phyloP scores from a whole-genome alignment of 345 rosid species.

The Cochlearia excelsa region DNA sequence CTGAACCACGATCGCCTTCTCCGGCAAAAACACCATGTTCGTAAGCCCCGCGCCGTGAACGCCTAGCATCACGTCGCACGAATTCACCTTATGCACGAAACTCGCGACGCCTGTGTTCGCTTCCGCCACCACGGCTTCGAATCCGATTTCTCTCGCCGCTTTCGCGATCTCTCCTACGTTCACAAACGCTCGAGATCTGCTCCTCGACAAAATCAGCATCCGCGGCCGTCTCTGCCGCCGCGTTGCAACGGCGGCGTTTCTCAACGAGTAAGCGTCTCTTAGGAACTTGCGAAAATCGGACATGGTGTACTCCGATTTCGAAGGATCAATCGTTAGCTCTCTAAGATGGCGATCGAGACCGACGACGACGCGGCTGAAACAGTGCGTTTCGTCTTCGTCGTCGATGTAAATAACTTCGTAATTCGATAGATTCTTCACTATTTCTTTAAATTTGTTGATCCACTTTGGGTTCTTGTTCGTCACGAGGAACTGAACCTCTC shows the following conservation, averaged over 20 bases:
- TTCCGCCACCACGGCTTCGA: slow-evolving; percentile 50
- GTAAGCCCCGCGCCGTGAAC: slow-evolving; percentile 88
- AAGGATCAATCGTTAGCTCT: slow-evolving; percentile 60
- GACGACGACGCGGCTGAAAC: slow-evolving; percentile 50
- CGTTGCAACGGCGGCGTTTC: slow-evolving; percentile 37
- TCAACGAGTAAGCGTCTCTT: slow-evolving; percentile 49
- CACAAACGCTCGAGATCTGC: slow-evolving; percentile 50
- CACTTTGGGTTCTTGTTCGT: slow-evolving; percentile 46
- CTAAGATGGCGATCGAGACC: slow-evolving; percentile 59
- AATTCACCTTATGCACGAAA: slow-evolving; percentile 50
- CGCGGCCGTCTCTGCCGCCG: slow-evolving; percentile 38
- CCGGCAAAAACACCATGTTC: slow-evolving; percentile 77
- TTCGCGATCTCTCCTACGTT: slow-evolving; percentile 44
- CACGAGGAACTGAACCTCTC: slow-evolving; percentile 62
- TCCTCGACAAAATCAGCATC: slow-evolving; percentile 57
- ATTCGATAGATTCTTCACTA: slow-evolving; percentile 47
- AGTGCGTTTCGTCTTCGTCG: slow-evolving; percentile 44
- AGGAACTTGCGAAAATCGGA: slow-evolving; percentile 54
- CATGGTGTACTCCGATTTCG: slow-evolving; percentile 49
- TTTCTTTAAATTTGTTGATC: slow-evolving; percentile 47
- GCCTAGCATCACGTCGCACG: slow-evolving; percentile 78
- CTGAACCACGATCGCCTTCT: slow-evolving; percentile 66
- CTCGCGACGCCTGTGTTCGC: slow-evolving; percentile 43
- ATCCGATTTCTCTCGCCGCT: slow-evolving; percentile 48
- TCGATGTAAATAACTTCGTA: slow-evolving; percentile 59